A percentile compares a stretch with the other conserved stretches of the same genome.
These are phyloP conservation scores for Colletotrichum horii DNA, from an alignment of 2,329 filamentous ascomycete species.

Conservation along the genomic window DNA sequence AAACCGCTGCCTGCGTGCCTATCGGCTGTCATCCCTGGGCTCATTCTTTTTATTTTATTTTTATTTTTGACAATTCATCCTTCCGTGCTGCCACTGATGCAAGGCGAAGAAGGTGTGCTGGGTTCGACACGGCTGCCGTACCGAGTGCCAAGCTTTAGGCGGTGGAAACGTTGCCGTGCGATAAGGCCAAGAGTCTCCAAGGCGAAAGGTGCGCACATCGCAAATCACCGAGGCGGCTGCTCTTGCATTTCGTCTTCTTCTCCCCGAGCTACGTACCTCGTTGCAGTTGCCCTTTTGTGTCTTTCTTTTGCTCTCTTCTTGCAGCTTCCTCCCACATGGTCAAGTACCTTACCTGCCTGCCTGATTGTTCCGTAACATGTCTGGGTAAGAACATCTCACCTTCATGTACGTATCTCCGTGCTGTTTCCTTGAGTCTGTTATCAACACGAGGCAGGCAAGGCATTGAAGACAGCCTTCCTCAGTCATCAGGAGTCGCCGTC, in stretches of 20 bases:
- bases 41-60: not conserved
- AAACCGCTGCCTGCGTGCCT: not conserved
- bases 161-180: conserved; percentile 8
- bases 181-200: not conserved
- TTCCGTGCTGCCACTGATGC: not conserved
- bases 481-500: not conserved
- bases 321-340: not conserved
- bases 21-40: not conserved
- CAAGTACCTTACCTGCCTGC: not conserved
- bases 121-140: not conserved
- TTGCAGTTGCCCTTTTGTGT: not conserved
- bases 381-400: not conserved
- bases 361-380: not conserved
- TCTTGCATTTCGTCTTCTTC: not conserved
- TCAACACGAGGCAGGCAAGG: not conserved
- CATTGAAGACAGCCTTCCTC: not conserved
- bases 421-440: not conserved
- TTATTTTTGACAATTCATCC: not conserved
- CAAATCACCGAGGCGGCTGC: not conserved
- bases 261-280: not conserved
- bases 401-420: not conserved
- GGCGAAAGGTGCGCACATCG: not conserved
- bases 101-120: not conserved
- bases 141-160: conserved; percentile 3
- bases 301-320: not conserved